Percentiles rank a stretch among this genome's conserved stretches.
Evolutionary conservation across 139 green algal genomes (phyloP).

Genomic region (Tetradesmus obliquus): DNA sequence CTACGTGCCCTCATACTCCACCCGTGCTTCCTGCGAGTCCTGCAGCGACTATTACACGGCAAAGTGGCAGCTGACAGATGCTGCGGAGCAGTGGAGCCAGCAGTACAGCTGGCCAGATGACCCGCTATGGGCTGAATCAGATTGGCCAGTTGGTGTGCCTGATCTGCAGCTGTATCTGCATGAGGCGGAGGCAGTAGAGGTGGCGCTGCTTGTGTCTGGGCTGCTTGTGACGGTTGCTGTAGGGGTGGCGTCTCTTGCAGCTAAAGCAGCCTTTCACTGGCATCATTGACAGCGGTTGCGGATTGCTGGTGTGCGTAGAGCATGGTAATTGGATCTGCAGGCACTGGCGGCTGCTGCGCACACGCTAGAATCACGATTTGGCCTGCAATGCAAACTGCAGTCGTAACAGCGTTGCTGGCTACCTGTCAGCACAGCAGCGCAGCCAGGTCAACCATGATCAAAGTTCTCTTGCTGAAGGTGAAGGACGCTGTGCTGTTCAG

Average conservation of each 20-base stretch:
- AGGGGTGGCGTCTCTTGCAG: not conserved
- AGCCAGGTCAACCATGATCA: too few relatives aligned
- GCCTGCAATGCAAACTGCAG: too few relatives aligned
- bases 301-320: not conserved
- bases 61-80: constrained; percentile 43
- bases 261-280: not conserved
- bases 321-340: not conserved
- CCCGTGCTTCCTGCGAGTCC: constrained; percentile 46
- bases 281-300: constrained; percentile 22
- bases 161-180: constrained; percentile 64
- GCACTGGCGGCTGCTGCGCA: too few relatives aligned
- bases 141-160: constrained; percentile 68
- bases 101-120: constrained; percentile 70
- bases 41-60: constrained; percentile 40
- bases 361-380: too few relatives aligned
- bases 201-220: constrained; percentile 25
- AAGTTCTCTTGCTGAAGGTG: too few relatives aligned
- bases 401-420: too few relatives aligned
- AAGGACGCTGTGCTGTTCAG: too few relatives aligned
- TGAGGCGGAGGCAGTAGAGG: constrained; percentile 38
- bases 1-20: constrained; percentile 73
- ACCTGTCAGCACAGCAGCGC: too few relatives aligned
- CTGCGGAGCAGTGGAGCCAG: constrained; percentile 56
- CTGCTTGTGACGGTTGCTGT: constrained; percentile 28
- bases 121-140: constrained; percentile 77